Percentiles rank a stretch among this genome's conserved stretches.
phyloP scores from a whole-genome alignment of 441 rosid genomes.

The Lepidium campestre region DNA sequence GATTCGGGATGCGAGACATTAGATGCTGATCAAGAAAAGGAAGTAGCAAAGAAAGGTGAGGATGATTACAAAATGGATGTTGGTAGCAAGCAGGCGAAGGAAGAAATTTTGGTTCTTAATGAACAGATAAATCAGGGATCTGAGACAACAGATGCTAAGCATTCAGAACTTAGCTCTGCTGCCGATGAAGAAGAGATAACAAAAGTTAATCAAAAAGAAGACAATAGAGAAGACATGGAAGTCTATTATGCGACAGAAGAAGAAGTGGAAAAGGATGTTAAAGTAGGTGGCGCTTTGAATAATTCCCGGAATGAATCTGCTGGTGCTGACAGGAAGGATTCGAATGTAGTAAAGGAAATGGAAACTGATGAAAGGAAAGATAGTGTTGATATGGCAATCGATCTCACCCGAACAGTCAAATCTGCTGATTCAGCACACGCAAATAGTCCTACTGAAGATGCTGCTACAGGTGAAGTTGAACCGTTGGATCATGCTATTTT shows the following conservation, averaged over 20 bases:
- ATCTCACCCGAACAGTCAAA: neutral
- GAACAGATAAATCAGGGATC: neutral
- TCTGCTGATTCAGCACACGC: conserved; percentile 22
- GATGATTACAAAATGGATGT: neutral
- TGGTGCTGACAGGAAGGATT: conserved; percentile 15
- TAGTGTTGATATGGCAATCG: conserved; percentile 16
- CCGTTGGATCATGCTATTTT: conserved; percentile 30
- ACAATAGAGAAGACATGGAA: conserved; percentile 24
- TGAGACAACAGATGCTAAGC: conserved; percentile 14
- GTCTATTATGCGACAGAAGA: conserved; percentile 37
- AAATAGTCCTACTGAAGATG: conserved; percentile 8
- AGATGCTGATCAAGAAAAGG: too few species aligned
- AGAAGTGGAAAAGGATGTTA: conserved; percentile 30
- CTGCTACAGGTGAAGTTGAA: conserved; percentile 32
- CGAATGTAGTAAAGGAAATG: conserved; percentile 16
- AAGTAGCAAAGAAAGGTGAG: neutral
- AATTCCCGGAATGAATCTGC: neutral
- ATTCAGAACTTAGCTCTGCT: conserved; percentile 15
- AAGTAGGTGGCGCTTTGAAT: conserved; percentile 8
- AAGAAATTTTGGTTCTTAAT: neutral
- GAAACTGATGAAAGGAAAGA: conserved; percentile 24
- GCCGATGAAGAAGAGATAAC: conserved; percentile 21
- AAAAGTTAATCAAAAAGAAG: conserved; percentile 28
- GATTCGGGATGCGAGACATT: neutral
- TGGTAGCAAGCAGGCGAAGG: neutral